Base-by-base conservation (phyloP, 2,329 filamentous ascomycete genomes). In the Aciculosporium take region DNA sequence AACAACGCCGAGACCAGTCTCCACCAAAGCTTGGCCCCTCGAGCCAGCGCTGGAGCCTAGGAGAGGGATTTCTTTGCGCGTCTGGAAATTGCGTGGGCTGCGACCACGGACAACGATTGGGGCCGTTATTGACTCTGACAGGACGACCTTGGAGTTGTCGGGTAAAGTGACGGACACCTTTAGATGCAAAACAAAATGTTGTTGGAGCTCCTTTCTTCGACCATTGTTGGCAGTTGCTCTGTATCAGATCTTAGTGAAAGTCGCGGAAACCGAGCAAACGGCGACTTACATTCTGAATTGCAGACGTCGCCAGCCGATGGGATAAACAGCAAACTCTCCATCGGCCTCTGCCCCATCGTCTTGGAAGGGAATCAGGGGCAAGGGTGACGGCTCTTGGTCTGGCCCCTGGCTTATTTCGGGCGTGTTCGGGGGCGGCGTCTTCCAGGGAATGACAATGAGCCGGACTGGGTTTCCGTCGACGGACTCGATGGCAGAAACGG, bases 381-480 rank as follows among this genome's bases (percentile, higher is more conserved):
- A 79, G 1, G 85, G 74, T 0, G 83, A 76, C 5, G 89, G 89
- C 57, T 96, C 89, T 56, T 89, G 87, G 57, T 96, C 89, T 0
- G 67, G 67, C 2, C 66, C 66, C 46, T 81, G 75, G 46, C 63
- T 70, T 44, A 79, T 68, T 48, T 81, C 76, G n/a, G 77, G 72
- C 3, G 79, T 76, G 61, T 81, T 84, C 39, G 84, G 84, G 23
- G 83, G 84, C 1, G 87, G 88, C 2, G 88, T 95, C 67, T 96
- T 96, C 89, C 89, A 96, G 1, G 89, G 89, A 45, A 96, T 94
- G 7, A 91, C 91, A 48, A 96, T 95, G 47, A 96, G 79, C 52
- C 93, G 89, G 33, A 95, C 86, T 0, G 84, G 67, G 52, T 94
- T 89, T 27, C 86, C 85, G 58, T 96, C 89, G 13, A 94, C 87